A percentile compares a stretch with the other conserved stretches of the same genome.
Evolutionary conservation across 768 basidiomycete species (phyloP).

Genomic region (Dacryopinax spathularia): DNA sequence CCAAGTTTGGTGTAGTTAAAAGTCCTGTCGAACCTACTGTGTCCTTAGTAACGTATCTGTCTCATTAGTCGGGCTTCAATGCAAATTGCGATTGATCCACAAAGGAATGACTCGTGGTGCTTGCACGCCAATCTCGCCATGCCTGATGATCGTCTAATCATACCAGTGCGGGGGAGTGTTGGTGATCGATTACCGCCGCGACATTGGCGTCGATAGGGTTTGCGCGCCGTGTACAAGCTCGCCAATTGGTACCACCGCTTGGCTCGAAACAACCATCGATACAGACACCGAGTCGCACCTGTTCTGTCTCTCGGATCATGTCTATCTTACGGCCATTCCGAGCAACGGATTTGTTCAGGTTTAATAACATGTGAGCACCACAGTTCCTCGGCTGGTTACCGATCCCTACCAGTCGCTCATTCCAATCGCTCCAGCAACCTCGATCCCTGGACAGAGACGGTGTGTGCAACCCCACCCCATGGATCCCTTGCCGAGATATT

Average conservation of each 20-base stretch:
- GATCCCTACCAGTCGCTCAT: neutral
- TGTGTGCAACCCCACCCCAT: constrained; percentile 27
- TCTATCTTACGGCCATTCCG: constrained; percentile 74
- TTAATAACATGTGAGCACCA: constrained; percentile 67
- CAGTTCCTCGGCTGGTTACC: neutral
- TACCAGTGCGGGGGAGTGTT: too few relatives aligned
- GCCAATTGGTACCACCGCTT: neutral
- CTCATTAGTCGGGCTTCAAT: neutral
- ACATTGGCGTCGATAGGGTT: neutral
- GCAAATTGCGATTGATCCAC: neutral
- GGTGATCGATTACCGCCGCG: neutral
- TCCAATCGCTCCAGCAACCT: constrained; percentile 54
- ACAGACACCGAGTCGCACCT: neutral
- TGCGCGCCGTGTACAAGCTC: neutral
- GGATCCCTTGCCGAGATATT: neutral
- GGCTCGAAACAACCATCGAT: neutral
- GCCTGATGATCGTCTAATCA: too few relatives aligned
- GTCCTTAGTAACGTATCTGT: constrained; percentile 1
- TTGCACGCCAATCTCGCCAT: too few relatives aligned
- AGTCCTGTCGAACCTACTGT: neutral
- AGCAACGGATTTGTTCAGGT: constrained; percentile 80
- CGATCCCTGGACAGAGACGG: constrained; percentile 96
- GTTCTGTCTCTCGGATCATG: constrained; percentile 33
- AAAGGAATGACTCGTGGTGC: too few relatives aligned
- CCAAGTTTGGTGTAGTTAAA: neutral